Evolutionary conservation across 2,329 filamentous ascomycete genomes (phyloP).

Genomic region (Pseudohalonectria lignicola): DNA sequence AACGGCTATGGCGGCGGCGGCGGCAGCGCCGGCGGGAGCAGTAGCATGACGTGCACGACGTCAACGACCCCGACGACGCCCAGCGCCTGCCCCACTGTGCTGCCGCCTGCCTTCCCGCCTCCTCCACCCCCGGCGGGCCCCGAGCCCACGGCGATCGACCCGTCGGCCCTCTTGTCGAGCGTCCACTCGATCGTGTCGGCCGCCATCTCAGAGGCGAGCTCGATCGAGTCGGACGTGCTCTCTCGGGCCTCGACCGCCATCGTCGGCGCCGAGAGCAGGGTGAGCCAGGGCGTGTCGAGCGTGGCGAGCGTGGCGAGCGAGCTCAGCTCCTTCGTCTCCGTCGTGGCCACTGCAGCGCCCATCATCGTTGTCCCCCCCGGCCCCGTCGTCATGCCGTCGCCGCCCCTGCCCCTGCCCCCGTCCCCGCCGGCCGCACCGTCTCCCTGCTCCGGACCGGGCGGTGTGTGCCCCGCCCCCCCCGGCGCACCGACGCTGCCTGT

Average conservation of each 20-base stretch:
- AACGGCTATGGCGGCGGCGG: not conserved
- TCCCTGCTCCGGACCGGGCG: no score
- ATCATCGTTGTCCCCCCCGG: not conserved
- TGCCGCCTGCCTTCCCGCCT: not conserved
- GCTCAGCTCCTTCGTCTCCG: constrained; percentile 2
- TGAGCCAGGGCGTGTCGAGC: constrained; percentile 1
- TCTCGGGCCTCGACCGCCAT: constrained; percentile 1
- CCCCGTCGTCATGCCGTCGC: not conserved
- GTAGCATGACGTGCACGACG: not conserved
- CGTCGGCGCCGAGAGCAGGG: constrained; percentile 1
- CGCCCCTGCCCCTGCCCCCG: constrained; percentile 3
- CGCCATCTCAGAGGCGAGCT: constrained; percentile 1
- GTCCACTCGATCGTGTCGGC: constrained; percentile 1
- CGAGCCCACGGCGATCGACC: not conserved
- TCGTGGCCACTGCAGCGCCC: not conserved
- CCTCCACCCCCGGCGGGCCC: not conserved
- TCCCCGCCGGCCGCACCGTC: constrained; percentile 3
- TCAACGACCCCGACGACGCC: not conserved
- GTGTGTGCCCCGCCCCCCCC: not conserved
- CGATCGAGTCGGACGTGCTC: constrained; percentile 1
- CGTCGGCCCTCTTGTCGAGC: not conserved
- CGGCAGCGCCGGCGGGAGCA: not conserved
- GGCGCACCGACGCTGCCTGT: not conserved
- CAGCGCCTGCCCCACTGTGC: not conserved
- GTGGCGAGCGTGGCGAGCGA: constrained; percentile 2